Conservation (phyloP, 768 basidiomycete genomes). For the Termitomyces sp. region DNA sequence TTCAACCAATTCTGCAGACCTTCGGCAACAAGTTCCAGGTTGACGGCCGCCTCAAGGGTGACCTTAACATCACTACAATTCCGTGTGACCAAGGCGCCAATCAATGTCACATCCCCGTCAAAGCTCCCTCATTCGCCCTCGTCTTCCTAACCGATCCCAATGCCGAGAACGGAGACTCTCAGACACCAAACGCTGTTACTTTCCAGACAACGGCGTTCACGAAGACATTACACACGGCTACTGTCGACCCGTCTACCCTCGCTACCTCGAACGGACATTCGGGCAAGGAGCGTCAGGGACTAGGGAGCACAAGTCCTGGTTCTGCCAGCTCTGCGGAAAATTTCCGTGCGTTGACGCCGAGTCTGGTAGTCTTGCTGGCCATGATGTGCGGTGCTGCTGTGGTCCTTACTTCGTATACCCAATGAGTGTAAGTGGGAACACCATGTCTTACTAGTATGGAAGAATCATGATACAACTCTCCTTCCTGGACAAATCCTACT, state of each 20-base stretch:
- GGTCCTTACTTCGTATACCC: neutral
- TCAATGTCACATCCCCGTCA: slow-evolving; percentile 54
- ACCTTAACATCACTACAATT: slow-evolving; percentile 49
- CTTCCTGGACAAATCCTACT: neutral
- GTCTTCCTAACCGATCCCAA: slow-evolving; percentile 52
- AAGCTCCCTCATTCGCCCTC: slow-evolving; percentile 69
- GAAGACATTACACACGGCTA: slow-evolving; percentile 44
- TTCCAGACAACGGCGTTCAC: slow-evolving; percentile 55
- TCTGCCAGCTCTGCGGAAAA: slow-evolving; percentile 13
- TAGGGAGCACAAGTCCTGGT: slow-evolving; percentile 27
- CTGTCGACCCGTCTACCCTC: slow-evolving; percentile 46
- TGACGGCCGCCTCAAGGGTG: slow-evolving; percentile 62
- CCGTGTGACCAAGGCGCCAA: slow-evolving; percentile 48
- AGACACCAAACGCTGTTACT: slow-evolving; percentile 27
- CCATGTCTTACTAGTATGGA: neutral
- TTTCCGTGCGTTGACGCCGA: slow-evolving; percentile 5
- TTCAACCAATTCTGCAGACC: slow-evolving; percentile 32
- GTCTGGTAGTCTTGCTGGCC: neutral
- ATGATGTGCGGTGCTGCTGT: neutral
- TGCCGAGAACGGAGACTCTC: slow-evolving; percentile 24
- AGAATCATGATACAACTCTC: neutral
- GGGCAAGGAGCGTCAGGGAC: slow-evolving; percentile 14
- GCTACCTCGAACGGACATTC: slow-evolving; percentile 44
- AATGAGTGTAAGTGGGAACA: neutral
- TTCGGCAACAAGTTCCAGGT: slow-evolving; percentile 55